A percentile compares a stretch with the other conserved stretches of the same genome.
Evolutionary conservation across 805 yeast genomes (phyloP).

Genomic region (Wickerhamiella dianesei): DNA sequence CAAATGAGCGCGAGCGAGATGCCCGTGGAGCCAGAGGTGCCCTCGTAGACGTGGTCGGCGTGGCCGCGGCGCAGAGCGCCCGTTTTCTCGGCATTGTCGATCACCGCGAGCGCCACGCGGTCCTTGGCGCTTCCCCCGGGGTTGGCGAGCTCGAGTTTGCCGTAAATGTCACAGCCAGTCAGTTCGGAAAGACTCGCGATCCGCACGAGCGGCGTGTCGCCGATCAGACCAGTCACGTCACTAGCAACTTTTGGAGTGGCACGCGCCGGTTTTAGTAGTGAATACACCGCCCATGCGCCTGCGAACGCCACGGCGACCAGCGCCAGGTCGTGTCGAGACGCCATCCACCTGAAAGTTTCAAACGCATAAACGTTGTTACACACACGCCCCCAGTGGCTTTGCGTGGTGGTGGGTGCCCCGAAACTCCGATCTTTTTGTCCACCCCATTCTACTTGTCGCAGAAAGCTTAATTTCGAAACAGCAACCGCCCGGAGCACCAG

Average conservation of each 20-base stretch:
- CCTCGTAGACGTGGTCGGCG: slow-evolving; percentile 77
- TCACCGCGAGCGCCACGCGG: slow-evolving; percentile 78
- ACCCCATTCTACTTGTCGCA: no score
- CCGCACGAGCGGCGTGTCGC: slow-evolving; percentile 76
- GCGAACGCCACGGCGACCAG: no score
- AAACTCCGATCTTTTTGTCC: no score
- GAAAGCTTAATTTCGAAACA: no score
- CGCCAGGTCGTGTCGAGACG: no score
- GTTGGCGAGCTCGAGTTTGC: slow-evolving; percentile 70
- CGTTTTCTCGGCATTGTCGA: slow-evolving; percentile 46
- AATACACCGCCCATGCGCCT: no score
- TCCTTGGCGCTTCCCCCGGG: slow-evolving; percentile 97
- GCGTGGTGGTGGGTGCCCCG: no score
- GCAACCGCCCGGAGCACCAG: no score
- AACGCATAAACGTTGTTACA: no score
- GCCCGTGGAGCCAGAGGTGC: slow-evolving; percentile 95
- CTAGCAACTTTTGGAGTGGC: slow-evolving; percentile 10
- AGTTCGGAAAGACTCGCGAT: slow-evolving; percentile 53
- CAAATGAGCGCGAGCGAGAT: slow-evolving; percentile 87
- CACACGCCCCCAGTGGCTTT: no score
- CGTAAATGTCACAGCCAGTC: slow-evolving; percentile 75
- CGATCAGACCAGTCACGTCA: slow-evolving; percentile 72
- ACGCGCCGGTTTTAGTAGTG: neutral
- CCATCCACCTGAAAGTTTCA: no score
- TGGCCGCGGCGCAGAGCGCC: slow-evolving; percentile 46